Evolutionary conservation across 352 stramenopile species (phyloP).

Genomic region (Pythium aristosporum): DNA sequence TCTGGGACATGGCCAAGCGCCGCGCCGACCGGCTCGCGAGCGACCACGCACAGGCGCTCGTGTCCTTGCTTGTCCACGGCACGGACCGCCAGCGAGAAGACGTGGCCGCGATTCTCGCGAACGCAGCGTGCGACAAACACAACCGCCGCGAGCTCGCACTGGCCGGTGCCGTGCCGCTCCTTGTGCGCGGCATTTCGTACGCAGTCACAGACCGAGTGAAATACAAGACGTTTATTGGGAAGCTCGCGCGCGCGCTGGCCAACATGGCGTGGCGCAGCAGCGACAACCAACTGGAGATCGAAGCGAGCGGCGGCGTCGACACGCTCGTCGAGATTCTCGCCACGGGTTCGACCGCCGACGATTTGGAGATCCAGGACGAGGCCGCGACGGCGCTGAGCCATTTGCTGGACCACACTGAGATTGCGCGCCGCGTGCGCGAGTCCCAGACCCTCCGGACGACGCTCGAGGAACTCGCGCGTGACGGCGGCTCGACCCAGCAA

Average conservation of each 20-base stretch:
- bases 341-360: neutral
- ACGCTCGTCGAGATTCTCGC: constrained; percentile 19
- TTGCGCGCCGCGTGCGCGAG: constrained; percentile 2
- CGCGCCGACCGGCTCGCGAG: constrained; percentile 13
- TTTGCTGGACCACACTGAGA: constrained; percentile 7
- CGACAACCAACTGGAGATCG: constrained; percentile 23
- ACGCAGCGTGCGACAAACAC: constrained; percentile 15
- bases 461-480: constrained; percentile 5
- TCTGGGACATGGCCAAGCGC: constrained; percentile 26
- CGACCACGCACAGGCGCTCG: constrained; percentile 17
- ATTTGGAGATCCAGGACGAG: constrained; percentile 21
- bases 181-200: constrained; percentile 3
- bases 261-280: constrained; percentile 26
- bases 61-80: constrained; percentile 21
- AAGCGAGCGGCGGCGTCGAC: constrained; percentile 16
- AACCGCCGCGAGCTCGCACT: constrained; percentile 22
- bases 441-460: neutral
- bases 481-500: constrained; percentile 1
- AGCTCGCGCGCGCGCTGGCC: constrained; percentile 13
- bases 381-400: constrained; percentile 20
- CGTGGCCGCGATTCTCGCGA: constrained; percentile 25
- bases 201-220: neutral
- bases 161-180: constrained; percentile 16
- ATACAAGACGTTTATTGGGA: constrained; percentile 13
- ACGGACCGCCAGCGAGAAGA: constrained; percentile 23